Evolutionary conservation across 2,329 filamentous ascomycete genomes (phyloP).

Genomic region (Paecilomyces formosus): DNA sequence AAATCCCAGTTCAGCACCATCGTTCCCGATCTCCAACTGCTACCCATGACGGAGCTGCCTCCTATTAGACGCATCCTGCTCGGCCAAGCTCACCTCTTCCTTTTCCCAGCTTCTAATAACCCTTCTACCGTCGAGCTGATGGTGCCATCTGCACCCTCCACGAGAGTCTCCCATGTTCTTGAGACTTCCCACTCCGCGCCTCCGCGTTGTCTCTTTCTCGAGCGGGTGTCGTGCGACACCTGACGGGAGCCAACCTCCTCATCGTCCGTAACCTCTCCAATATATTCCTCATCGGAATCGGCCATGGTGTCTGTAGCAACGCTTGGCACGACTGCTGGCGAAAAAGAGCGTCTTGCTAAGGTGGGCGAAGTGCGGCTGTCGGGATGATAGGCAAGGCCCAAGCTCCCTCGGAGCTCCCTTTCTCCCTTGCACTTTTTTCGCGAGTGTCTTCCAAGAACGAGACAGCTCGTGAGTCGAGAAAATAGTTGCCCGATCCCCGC

Average conservation of each 20-base stretch:
- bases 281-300: conserved; percentile 46
- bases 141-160: conserved; percentile 71
- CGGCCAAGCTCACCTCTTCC: conserved; percentile 49
- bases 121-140: conserved; percentile 66
- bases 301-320: conserved; percentile 24
- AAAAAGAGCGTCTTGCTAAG: background rate
- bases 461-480: background rate
- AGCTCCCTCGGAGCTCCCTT: conserved; percentile 24
- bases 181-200: conserved; percentile 41
- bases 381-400: conserved; percentile 14
- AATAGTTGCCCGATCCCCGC: background rate
- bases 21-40: conserved; percentile 1
- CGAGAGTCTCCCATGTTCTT: conserved; percentile 58
- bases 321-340: background rate
- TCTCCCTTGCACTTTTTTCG: conserved; percentile 1
- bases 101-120: conserved; percentile 73
- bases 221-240: conserved; percentile 21
- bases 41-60: background rate
- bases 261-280: conserved; percentile 43
- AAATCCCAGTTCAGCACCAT: conserved; percentile 10
- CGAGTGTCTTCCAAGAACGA: background rate
- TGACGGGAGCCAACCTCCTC: conserved; percentile 27
- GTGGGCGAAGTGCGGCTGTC: conserved; percentile 1
- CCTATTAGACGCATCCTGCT: background rate
- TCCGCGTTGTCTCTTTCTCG: conserved; percentile 31